Evolutionary conservation across 768 basidiomycete species (phyloP).

Genomic region (Podaxis sp.): DNA sequence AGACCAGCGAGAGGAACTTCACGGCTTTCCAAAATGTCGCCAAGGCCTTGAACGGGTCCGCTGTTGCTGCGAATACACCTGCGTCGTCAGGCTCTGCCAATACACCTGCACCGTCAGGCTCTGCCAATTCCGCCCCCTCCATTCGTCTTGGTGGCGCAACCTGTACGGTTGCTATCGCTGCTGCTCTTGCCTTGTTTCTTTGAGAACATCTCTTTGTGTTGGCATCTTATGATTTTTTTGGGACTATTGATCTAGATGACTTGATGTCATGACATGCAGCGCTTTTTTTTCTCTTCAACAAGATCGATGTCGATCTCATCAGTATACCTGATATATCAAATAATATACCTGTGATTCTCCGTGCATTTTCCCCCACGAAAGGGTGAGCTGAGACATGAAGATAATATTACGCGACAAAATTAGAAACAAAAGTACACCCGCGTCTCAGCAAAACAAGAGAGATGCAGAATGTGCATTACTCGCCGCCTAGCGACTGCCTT

Average conservation of each 20-base stretch:
- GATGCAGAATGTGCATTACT: slow-evolving; percentile 21
- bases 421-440: not conserved
- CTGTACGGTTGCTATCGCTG: slow-evolving; percentile 27
- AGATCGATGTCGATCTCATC: slow-evolving; percentile 10
- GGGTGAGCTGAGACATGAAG: not conserved
- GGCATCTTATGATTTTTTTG: slow-evolving; percentile 24
- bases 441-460: not conserved
- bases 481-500: slow-evolving; percentile 41
- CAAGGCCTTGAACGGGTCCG: slow-evolving; percentile 51
- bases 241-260: slow-evolving; percentile 22
- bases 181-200: slow-evolving; percentile 34
- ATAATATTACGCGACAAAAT: not conserved
- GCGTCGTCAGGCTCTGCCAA: slow-evolving; percentile 22
- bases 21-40: slow-evolving; percentile 58
- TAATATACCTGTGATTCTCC: slow-evolving; percentile 6
- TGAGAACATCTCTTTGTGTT: slow-evolving; percentile 22
- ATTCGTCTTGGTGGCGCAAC: slow-evolving; percentile 34
- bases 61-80: slow-evolving; percentile 34
- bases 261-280: slow-evolving; percentile 11
- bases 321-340: slow-evolving; percentile 8
- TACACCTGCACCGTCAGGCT: slow-evolving; percentile 24
- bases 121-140: slow-evolving; percentile 31
- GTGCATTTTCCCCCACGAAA: not conserved
- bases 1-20: slow-evolving; percentile 49
- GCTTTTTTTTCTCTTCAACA: not conserved